A percentile compares a stretch with the other conserved stretches of the same genome.
Evolutionary conservation across 2,329 filamentous ascomycete genomes (phyloP).

Genomic region (Aspergillus flavus): DNA sequence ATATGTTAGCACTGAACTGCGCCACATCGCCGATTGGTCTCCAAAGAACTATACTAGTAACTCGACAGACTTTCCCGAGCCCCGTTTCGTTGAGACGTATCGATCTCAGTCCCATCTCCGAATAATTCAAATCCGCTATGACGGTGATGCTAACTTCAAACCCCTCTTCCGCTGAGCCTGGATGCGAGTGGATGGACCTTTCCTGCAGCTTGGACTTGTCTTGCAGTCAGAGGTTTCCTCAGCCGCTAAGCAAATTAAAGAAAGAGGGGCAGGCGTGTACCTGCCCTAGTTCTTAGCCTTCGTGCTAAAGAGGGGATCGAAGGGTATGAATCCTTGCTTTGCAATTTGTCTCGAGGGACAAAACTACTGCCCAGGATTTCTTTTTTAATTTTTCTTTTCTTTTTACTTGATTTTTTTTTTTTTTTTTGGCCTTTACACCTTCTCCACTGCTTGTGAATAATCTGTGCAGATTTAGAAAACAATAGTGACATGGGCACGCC

Average conservation of each 20-base stretch:
- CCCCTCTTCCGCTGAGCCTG: not conserved
- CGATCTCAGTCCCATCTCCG: not conserved
- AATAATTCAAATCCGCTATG: not conserved
- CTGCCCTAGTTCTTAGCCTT: slow-evolving; percentile 1
- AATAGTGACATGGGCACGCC: not conserved
- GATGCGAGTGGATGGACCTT: slow-evolving; percentile 7
- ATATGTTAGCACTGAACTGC: not conserved
- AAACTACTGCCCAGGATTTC: not conserved
- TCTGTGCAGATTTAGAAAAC: not conserved
- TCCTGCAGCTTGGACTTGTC: slow-evolving; percentile 1
- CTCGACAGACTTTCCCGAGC: not conserved
- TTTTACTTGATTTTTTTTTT: not conserved
- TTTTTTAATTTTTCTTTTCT: not conserved
- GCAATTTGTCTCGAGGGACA: not conserved
- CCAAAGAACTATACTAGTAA: not conserved
- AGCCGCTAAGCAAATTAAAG: slow-evolving; percentile 4
- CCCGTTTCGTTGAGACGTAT: not conserved
- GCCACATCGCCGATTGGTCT: slow-evolving; percentile 3
- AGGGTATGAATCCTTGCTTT: not conserved
- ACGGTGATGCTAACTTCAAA: not conserved
- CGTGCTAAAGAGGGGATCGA: slow-evolving; percentile 1
- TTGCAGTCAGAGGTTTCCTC: slow-evolving; percentile 1
- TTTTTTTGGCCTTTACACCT: not conserved
- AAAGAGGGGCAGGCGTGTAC: slow-evolving; percentile 5
- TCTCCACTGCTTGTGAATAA: not conserved